Base-by-base conservation (phyloP, 176 grass and related monocot genomes). In the Thalia dealbata region DNA sequence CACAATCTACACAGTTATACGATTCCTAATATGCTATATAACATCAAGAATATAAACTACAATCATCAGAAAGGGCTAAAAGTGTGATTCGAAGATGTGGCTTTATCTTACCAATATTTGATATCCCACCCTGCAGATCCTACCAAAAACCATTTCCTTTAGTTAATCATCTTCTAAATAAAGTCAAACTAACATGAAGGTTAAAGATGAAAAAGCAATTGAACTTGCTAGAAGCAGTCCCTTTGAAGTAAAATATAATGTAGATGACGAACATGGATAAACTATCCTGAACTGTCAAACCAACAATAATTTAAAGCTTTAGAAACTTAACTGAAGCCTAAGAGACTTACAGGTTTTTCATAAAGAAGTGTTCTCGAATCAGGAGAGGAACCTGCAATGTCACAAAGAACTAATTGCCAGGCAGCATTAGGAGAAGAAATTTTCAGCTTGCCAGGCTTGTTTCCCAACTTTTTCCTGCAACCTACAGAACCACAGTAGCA, bases 401-500 rank as follows among this genome's bases (percentile, higher is more conserved):
- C 38, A 64, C 55, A 64, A 28, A 75, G 73, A 48, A 28, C 42
- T 27, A 75, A 48, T 64, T 75, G 51, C 23, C 46, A 26, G 48
- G 55, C 38, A 61, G 54, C 50, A 48, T 75, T 58, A 50, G 56
- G 45, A 64, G 72, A 60, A 19, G 65, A 27, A 68, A 64, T 28
- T 60, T 75, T 75, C 15, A 75, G 27, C 27, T 77, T 77, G 60
- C 63, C 48, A 41, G 61, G 75, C 60, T 77, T 77, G 62, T 52
- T 77, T 15, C 75, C 75, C 44, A 77, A 48, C 63, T 77, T 77
- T 48, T 77, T 64, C 75, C 75, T 77, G 48, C 75, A 77, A 67
- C 75, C 75, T 68, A 77, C 14, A 28, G 75, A 64, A 77, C 75
- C 75, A 77, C 75, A 77, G 32, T 77, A 77, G 61, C 75, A 77